A percentile compares a stretch with the other conserved stretches of the same genome.
phyloP scores from a whole-genome alignment of 2,329 filamentous ascomycete species.

The Penicillium expansum region DNA sequence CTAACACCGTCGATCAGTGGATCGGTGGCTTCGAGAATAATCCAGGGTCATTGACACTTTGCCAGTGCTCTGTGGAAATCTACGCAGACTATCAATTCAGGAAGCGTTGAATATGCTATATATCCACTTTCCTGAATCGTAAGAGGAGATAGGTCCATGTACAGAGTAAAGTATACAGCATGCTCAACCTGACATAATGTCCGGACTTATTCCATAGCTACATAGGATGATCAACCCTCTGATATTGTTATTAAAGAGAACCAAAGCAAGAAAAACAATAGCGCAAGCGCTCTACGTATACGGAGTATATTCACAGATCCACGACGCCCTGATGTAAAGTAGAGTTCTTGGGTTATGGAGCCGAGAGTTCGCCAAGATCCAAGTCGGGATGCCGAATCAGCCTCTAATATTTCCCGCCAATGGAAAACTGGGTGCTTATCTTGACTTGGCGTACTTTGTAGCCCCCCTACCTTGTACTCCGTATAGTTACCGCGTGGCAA shows the following conservation, averaged over 20 bases:
- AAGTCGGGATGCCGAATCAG: conserved; percentile 25
- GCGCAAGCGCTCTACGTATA: not conserved
- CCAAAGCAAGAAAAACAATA: not conserved
- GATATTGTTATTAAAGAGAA: not conserved
- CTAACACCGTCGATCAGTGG: conserved; percentile 5
- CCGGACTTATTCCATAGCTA: not conserved
- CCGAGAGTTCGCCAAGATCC: conserved; percentile 6
- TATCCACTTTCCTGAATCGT: not conserved
- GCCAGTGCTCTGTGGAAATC: not conserved
- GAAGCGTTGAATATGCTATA: not conserved
- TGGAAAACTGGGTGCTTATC: conserved; percentile 27
- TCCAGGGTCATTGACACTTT: not conserved
- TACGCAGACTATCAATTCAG: not conserved
- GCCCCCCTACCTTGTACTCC: not conserved
- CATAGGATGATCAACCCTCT: not conserved
- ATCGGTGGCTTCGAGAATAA: conserved; percentile 1
- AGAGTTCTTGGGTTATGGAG: not conserved
- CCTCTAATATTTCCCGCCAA: conserved; percentile 18
- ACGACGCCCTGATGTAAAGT: not conserved
- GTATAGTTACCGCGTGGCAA: conserved; percentile 12
- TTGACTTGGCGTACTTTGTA: conserved; percentile 7
- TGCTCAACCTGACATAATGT: not conserved
- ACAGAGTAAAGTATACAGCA: not conserved
- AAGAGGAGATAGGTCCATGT: not conserved
- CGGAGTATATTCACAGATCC: not conserved